Conservation (phyloP, 176 grass and related monocot species). For the Phoenix roebelenii region DNA sequence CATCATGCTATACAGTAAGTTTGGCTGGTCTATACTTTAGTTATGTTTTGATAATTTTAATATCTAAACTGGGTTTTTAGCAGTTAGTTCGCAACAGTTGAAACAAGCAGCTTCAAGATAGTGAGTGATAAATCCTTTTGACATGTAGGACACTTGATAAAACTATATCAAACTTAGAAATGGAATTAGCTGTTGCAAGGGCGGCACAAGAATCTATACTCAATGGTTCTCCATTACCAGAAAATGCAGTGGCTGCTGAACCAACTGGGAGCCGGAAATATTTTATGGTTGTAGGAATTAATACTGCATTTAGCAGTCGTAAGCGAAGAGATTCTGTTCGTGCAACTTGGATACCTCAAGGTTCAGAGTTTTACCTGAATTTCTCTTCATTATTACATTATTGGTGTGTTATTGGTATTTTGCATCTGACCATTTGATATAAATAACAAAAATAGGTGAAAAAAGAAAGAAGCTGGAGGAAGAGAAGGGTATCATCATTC, state of each 20-base stretch:
- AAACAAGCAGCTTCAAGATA: not conserved
- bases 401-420: not conserved
- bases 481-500: slow-evolving; percentile 82
- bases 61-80: not conserved
- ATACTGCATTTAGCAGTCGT: slow-evolving; percentile 90
- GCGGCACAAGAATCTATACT: slow-evolving; percentile 49
- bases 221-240: slow-evolving; percentile 34
- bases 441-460: slow-evolving; percentile 33
- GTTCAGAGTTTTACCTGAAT: slow-evolving; percentile 19
- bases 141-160: slow-evolving; percentile 56
- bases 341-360: slow-evolving; percentile 94
- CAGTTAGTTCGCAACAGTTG: not conserved
- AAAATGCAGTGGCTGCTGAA: slow-evolving; percentile 16
- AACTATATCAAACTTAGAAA: slow-evolving; percentile 79
- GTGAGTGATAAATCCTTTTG: not conserved
- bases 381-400: slow-evolving; percentile 2
- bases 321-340: slow-evolving; percentile 83
- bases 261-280: slow-evolving; percentile 33
- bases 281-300: slow-evolving; percentile 85
- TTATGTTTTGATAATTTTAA: slow-evolving; percentile 2
- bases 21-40: not conserved
- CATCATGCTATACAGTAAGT: slow-evolving; percentile 68
- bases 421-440: no score
- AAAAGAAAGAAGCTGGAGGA: slow-evolving; percentile 72
- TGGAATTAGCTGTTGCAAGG: slow-evolving; percentile 74